These are phyloP conservation scores for Gynandropsis gynandra DNA, from an alignment of 345 rosid species.

Conservation along the genomic window DNA sequence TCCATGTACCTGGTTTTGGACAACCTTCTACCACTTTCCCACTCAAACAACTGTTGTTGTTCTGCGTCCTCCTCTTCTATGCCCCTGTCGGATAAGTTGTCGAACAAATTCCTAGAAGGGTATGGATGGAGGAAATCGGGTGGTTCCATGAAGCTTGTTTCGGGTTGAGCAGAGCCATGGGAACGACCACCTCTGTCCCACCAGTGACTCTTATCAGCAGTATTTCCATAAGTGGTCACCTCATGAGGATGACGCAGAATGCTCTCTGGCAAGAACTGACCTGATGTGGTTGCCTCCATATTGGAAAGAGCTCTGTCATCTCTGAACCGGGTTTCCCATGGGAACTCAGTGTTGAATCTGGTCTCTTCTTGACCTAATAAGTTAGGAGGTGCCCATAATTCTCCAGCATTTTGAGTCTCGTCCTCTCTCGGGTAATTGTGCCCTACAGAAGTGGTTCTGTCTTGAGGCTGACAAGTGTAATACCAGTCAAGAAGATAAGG, in stretches of 20 bases:
- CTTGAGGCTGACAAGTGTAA: constrained; percentile 46
- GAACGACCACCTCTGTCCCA: constrained; percentile 62
- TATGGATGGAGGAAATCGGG: constrained; percentile 37
- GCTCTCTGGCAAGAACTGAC: constrained; percentile 62
- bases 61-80: constrained; percentile 31
- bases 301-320: constrained; percentile 38
- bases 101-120: constrained; percentile 21
- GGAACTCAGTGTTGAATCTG: constrained; percentile 21
- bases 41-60: constrained; percentile 38
- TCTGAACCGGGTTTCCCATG: constrained; percentile 24
- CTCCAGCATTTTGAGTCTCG: constrained; percentile 27
- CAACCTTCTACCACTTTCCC: constrained; percentile 30
- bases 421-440: constrained; percentile 18
- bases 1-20: constrained; percentile 38
- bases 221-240: constrained; percentile 25
- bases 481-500: constrained; percentile 92
- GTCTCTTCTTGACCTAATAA: constrained; percentile 30
- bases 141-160: constrained; percentile 61
- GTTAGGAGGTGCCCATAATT: constrained; percentile 44
- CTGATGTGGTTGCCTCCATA: constrained; percentile 66
- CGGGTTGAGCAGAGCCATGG: constrained; percentile 26
- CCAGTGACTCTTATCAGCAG: constrained; percentile 51
- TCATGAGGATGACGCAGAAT: constrained; percentile 49
- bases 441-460: constrained; percentile 14
- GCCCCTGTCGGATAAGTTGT: constrained; percentile 23